Evolutionary conservation across 441 rosid genomes (phyloP).

Genomic region (Hypseocharis bilobata): DNA sequence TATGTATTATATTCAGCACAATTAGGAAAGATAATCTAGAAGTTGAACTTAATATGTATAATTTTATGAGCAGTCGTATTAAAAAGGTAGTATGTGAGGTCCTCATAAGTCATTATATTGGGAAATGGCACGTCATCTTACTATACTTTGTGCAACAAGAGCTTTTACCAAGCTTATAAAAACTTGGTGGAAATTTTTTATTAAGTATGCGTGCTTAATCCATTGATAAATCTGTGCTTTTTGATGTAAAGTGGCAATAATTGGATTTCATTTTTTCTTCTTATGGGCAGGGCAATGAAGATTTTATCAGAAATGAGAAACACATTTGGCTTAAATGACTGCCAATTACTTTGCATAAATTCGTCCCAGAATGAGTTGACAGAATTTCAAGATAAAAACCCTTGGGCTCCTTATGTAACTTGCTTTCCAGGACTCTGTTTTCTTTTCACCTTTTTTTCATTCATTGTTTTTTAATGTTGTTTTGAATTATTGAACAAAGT

Average conservation of each 20-base stretch:
- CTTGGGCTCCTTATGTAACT: conserved; percentile 68
- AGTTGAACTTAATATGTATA: background rate
- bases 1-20: background rate
- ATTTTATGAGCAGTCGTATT: background rate
- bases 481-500: conserved; percentile 14
- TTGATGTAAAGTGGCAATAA: conserved; percentile 10
- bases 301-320: conserved; percentile 77
- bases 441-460: conserved; percentile 12
- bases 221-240: background rate
- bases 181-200: background rate
- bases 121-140: background rate
- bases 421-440: conserved; percentile 23
- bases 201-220: background rate
- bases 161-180: too few species aligned
- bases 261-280: conserved; percentile 14
- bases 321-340: conserved; percentile 70
- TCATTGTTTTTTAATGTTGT: conserved; percentile 16
- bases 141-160: background rate
- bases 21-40: background rate
- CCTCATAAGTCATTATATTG: background rate
- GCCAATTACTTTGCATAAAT: conserved; percentile 79
- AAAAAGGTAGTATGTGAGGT: background rate
- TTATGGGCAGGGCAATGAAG: conserved; percentile 61
- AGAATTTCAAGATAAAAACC: conserved; percentile 59
- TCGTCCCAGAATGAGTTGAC: conserved; percentile 67